These are phyloP conservation scores for Knoxdaviesia proteae DNA, from an alignment of 2,329 filamentous ascomycete genomes.

Conservation along the genomic window DNA sequence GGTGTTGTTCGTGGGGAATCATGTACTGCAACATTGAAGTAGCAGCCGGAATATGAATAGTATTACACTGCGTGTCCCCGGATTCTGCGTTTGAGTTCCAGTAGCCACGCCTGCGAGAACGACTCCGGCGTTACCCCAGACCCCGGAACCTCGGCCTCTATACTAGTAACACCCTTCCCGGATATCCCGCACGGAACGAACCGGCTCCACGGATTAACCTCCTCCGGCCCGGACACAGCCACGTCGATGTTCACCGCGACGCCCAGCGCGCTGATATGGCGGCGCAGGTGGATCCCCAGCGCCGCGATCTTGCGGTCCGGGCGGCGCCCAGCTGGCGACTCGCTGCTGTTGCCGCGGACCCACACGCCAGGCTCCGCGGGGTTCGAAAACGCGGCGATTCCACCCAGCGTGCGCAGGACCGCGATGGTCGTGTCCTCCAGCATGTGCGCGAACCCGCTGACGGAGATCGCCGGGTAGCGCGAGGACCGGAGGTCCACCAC, in stretches of 20 bases:
- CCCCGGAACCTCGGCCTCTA: constrained; percentile 28
- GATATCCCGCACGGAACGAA: constrained; percentile 83
- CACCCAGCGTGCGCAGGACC: constrained; percentile 33
- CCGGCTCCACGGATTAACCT: constrained; percentile 34
- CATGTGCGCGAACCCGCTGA: constrained; percentile 56
- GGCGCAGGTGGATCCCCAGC: constrained; percentile 72
- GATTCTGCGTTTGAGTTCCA: constrained; percentile 2
- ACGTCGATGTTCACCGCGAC: constrained; percentile 60
- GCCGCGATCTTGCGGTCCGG: constrained; percentile 61
- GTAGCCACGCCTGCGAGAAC: constrained; percentile 2
- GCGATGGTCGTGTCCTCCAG: constrained; percentile 59
- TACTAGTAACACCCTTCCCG: constrained; percentile 59
- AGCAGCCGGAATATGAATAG: constrained; percentile 7
- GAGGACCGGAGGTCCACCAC: constrained; percentile 55
- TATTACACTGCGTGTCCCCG: background rate
- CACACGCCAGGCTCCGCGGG: constrained; percentile 74
- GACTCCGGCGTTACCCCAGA: background rate
- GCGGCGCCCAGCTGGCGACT: constrained; percentile 7
- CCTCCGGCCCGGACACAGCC: constrained; percentile 21
- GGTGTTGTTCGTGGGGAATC: background rate
- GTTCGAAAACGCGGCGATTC: constrained; percentile 35
- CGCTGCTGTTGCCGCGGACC: constrained; percentile 20
- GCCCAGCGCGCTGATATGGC: constrained; percentile 69
- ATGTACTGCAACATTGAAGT: background rate
- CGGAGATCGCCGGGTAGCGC: constrained; percentile 36